A percentile compares a stretch with the other conserved stretches of the same genome.
These are phyloP conservation scores for Aspergillus panamensis DNA, from an alignment of 495 filamentous ascomycete genomes.

Conservation along the genomic window DNA sequence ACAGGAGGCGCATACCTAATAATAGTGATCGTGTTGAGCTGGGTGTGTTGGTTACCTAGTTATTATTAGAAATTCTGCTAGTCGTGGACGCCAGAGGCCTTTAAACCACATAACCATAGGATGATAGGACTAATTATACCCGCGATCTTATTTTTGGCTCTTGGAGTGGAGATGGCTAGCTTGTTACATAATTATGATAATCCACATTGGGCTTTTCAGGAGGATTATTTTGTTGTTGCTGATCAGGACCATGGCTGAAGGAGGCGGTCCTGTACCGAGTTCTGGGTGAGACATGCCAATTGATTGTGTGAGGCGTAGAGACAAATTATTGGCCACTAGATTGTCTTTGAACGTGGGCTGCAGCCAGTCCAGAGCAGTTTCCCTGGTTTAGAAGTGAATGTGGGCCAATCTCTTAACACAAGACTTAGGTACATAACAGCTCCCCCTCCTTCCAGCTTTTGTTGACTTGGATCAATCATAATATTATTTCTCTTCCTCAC, in stretches of 20 bases:
- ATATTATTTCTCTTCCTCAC: conserved; percentile 11
- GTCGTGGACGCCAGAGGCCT: background rate
- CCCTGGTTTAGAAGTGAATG: conserved; percentile 23
- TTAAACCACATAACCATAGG: background rate
- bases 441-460: conserved; percentile 26
- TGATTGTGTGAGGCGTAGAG: conserved; percentile 27
- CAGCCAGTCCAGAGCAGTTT: conserved; percentile 25
- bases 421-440: conserved; percentile 27
- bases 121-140: conserved; percentile 11
- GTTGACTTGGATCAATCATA: conserved; percentile 19
- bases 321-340: conserved; percentile 23
- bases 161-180: conserved; percentile 12
- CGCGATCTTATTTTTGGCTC: conserved; percentile 12
- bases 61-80: background rate
- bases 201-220: background rate
- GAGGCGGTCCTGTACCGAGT: conserved; percentile 7
- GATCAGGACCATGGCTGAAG: conserved; percentile 1
- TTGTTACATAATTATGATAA: conserved; percentile 9
- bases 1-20: background rate
- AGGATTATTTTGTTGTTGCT: conserved; percentile 3
- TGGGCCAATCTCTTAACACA: conserved; percentile 29
- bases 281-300: conserved; percentile 27
- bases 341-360: conserved; percentile 16
- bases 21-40: background rate
- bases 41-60: background rate